A percentile compares a stretch with the other conserved stretches of the same genome.
These are phyloP conservation scores for Hypoxylon sp. DNA, from an alignment of 2,329 filamentous ascomycete genomes.

Conservation along the genomic window DNA sequence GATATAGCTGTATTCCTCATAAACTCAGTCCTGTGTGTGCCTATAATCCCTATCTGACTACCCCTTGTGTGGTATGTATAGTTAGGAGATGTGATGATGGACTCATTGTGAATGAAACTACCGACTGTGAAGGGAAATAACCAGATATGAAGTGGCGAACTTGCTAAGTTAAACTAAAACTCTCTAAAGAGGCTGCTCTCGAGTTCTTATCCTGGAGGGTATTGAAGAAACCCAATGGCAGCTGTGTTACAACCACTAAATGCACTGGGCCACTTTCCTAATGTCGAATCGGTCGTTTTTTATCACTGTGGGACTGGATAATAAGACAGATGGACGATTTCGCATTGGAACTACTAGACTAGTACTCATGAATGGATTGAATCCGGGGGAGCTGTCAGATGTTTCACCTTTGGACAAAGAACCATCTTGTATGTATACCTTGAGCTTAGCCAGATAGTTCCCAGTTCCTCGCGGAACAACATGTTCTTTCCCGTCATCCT, in stretches of 20 bases:
- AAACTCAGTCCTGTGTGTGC: constrained; percentile 19
- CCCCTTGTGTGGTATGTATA: neutral
- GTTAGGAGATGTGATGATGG: neutral
- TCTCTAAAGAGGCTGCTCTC: neutral
- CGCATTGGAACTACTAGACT: constrained; percentile 30
- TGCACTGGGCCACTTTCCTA: constrained; percentile 12
- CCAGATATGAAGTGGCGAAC: neutral
- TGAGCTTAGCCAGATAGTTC: too few species aligned
- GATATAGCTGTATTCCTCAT: neutral
- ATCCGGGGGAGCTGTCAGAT: too few species aligned
- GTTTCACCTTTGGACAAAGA: too few species aligned
- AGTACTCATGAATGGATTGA: constrained; percentile 30
- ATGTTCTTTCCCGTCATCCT: too few species aligned
- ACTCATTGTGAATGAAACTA: neutral
- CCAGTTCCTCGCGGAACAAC: too few species aligned
- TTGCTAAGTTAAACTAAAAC: neutral
- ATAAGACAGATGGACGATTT: constrained; percentile 38
- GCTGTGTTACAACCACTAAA: constrained; percentile 16
- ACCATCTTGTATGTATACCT: too few species aligned
- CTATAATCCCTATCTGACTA: constrained; percentile 8
- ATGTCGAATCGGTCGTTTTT: constrained; percentile 36
- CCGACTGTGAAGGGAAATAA: neutral
- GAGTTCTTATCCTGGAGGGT: neutral
- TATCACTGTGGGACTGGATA: constrained; percentile 26
- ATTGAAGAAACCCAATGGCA: constrained; percentile 13